Base-by-base conservation (phyloP, 2,329 filamentous ascomycete genomes). In the Alternaria arbusti region DNA sequence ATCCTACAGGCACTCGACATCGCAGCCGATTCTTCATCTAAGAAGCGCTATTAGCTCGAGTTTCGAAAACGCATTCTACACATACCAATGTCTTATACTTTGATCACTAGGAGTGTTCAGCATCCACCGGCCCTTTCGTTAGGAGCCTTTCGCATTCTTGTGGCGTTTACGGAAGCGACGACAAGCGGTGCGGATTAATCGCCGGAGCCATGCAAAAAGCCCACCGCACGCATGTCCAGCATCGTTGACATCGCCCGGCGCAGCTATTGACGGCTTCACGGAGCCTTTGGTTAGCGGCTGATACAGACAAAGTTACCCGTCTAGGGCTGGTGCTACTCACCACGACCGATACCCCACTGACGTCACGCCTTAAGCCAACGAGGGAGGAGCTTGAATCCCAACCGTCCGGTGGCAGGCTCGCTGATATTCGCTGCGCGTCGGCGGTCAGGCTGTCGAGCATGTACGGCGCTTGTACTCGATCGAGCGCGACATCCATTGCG, bases 1-100 rank as follows among this genome's bases (percentile, higher is more conserved):
- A 89, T 91, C 43, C 59, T 90, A n/a, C 80, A 86, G 64, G 87
- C 85, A 1, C 81, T 91, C 23, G 83, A 86, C 22, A 76, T 82
- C 45, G 84, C 84, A 30, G 73, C 80, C 4, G 71, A 71, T 52
- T 61, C 70, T 1, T 59, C 70, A 6, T 58, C 62, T 54, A 74
- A 73, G 62, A 78, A 78, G 59, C 59, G 63, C 8, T 61, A 72
- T 65, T 78, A 76, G 59, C 28, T 54, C 15, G 20, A 26, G 28
- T 11, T 22, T 5, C n/a, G 20, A 5, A 30, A n/a, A 36, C 28
- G 28, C n/a, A 23, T 9, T 44, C 30, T 30, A 26, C 36, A 44
- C 36, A 15, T 20, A 44, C 52, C 10, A 28, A 43, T 10, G n/a
- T 7, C 30, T 28, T n/a, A 25, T 25, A 44, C 10, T 26, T 43